A percentile compares a stretch with the other conserved stretches of the same genome.
Conservation (phyloP, 2,329 filamentous ascomycete species). For the Nigrograna mackinnonii region DNA sequence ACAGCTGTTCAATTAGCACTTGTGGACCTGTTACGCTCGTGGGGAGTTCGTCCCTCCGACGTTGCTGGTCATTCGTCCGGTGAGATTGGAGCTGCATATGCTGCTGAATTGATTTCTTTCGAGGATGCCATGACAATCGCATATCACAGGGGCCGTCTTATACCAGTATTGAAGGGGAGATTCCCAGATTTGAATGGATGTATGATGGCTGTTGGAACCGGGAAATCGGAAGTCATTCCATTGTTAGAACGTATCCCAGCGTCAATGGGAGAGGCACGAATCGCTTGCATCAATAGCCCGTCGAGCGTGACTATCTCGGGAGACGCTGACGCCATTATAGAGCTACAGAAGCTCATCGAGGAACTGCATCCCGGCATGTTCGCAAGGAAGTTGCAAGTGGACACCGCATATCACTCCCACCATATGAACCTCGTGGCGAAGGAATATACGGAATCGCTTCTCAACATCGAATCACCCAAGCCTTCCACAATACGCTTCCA, state of each 20-base stretch:
- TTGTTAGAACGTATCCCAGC: slow-evolving; percentile 10
- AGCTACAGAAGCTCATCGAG: slow-evolving; percentile 6
- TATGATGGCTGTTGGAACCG: slow-evolving; percentile 28
- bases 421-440: slow-evolving; percentile 42
- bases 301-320: slow-evolving; percentile 8
- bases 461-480: slow-evolving; percentile 1
- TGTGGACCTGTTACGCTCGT: slow-evolving; percentile 24
- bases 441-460: slow-evolving; percentile 24
- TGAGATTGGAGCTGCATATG: slow-evolving; percentile 34
- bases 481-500: slow-evolving; percentile 2
- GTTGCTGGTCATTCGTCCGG: slow-evolving; percentile 35
- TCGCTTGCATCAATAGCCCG: slow-evolving; percentile 19
- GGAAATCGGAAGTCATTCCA: slow-evolving; percentile 16
- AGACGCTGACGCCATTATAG: slow-evolving; percentile 5
- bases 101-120: slow-evolving; percentile 22
- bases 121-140: slow-evolving; percentile 28
- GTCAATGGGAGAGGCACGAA: slow-evolving; percentile 12
- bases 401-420: slow-evolving; percentile 50
- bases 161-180: slow-evolving; percentile 20
- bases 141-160: slow-evolving; percentile 26
- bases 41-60: slow-evolving; percentile 24
- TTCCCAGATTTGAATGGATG: slow-evolving; percentile 17
- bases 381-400: slow-evolving; percentile 43
- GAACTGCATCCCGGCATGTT: slow-evolving; percentile 38
- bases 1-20: slow-evolving; percentile 34